Conservation (phyloP, 345 rosid genomes). For the Erysimum cheiranthoides region DNA sequence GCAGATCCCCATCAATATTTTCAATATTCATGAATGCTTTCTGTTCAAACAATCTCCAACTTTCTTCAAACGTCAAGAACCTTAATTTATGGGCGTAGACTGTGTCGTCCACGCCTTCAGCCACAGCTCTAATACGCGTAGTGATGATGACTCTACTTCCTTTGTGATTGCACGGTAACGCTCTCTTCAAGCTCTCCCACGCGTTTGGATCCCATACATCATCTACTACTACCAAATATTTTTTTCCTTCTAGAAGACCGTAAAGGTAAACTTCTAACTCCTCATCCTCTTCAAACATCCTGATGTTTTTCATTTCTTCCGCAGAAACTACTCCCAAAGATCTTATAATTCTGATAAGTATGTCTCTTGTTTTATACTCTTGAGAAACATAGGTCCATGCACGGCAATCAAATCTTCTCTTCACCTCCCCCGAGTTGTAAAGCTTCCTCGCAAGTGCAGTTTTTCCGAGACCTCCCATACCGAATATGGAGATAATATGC, state of each 20-base stretch:
- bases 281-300: not conserved
- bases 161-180: not conserved
- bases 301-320: not conserved
- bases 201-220: constrained; percentile 4
- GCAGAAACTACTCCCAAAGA: not conserved
- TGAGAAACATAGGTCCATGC: constrained; percentile 40
- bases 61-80: no score
- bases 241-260: not conserved
- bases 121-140: no score
- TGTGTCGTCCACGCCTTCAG: no score
- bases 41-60: constrained; percentile 22
- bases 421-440: not conserved
- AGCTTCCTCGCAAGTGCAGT: constrained; percentile 32
- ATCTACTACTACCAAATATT: constrained; percentile 18
- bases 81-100: no score
- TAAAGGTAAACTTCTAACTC: constrained; percentile 19
- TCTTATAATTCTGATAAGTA: constrained; percentile 25
- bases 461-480: constrained; percentile 46
- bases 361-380: not conserved
- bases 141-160: constrained; percentile 32
- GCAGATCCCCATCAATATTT: not conserved
- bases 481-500: constrained; percentile 29
- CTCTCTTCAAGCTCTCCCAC: constrained; percentile 30
- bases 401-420: not conserved
- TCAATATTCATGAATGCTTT: not conserved